These are phyloP conservation scores for Calocera viscosa DNA, from an alignment of 768 basidiomycete species.

Conservation along the genomic window DNA sequence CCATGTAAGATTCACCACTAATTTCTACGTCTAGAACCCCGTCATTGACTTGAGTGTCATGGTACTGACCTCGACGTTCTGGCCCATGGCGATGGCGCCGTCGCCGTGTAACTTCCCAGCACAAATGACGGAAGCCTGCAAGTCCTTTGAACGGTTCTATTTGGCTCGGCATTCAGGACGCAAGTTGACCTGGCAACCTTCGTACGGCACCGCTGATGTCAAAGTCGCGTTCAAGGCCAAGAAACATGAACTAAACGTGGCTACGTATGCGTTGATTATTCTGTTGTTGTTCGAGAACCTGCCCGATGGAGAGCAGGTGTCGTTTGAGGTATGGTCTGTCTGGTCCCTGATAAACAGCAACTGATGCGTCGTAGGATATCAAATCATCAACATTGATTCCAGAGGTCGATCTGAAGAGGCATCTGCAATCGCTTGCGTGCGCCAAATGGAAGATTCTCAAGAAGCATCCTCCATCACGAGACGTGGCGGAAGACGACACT, in stretches of 20 bases:
- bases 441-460: conserved; percentile 85
- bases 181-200: conserved; percentile 82
- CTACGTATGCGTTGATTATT: conserved; percentile 78
- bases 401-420: conserved; percentile 71
- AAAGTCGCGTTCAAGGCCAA: conserved; percentile 63
- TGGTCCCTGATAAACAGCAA: neutral
- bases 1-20: neutral
- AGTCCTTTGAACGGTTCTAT: conserved; percentile 82
- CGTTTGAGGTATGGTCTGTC: conserved; percentile 53
- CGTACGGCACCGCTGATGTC: conserved; percentile 82
- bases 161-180: conserved; percentile 79
- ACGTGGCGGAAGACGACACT: conserved; percentile 58
- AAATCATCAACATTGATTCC: conserved; percentile 60
- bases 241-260: conserved; percentile 82
- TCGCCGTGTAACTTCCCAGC: conserved; percentile 53
- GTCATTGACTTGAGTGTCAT: conserved; percentile 73
- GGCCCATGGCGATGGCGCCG: conserved; percentile 68
- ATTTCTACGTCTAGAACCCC: conserved; percentile 41
- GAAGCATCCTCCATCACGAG: conserved; percentile 80
- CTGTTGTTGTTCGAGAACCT: conserved; percentile 75
- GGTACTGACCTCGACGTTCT: conserved; percentile 93
- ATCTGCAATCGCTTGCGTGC: conserved; percentile 90
- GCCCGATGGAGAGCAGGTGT: conserved; percentile 52
- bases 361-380: conserved; percentile 54
- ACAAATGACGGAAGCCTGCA: conserved; percentile 48